Evolutionary conservation across 139 green algal species (phyloP).

Genomic region (Coelastrella sp.): DNA sequence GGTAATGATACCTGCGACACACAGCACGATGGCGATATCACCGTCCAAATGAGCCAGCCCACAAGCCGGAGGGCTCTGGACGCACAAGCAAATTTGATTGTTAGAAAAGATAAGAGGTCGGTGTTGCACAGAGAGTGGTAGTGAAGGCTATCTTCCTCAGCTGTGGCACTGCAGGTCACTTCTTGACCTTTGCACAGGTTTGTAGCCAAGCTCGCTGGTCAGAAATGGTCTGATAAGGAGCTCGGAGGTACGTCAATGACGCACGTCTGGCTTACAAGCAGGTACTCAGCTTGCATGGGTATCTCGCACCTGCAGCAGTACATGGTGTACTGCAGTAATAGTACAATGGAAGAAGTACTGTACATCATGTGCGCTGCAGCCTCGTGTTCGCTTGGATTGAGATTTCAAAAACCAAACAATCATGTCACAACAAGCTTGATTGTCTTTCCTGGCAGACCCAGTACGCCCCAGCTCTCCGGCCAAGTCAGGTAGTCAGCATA

Average conservation of each 20-base stretch:
- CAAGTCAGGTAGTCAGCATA: background rate
- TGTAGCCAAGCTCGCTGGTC: constrained; percentile 10
- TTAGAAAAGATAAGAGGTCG: constrained; percentile 14
- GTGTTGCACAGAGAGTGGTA: background rate
- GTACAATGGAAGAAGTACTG: background rate
- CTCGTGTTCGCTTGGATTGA: background rate
- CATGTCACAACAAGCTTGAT: no score
- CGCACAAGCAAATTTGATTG: constrained; percentile 4
- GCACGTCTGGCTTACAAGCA: background rate
- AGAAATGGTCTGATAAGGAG: background rate
- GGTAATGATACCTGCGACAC: no score
- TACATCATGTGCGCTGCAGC: background rate
- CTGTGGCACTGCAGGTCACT: background rate
- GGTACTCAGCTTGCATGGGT: background rate
- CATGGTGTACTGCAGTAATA: background rate
- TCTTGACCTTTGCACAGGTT: constrained; percentile 19
- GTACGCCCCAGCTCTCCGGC: no score
- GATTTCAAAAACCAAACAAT: background rate
- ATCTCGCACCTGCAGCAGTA: background rate
- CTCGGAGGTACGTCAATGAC: background rate
- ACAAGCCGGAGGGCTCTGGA: background rate
- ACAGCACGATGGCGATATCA: background rate
- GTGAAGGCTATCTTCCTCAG: background rate
- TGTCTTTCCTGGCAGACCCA: no score
- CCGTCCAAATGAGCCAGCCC: background rate